A percentile compares a stretch with the other conserved stretches of the same genome.
Evolutionary conservation across 495 filamentous ascomycete genomes (phyloP).

Genomic region (Aspergillus conjunctus): DNA sequence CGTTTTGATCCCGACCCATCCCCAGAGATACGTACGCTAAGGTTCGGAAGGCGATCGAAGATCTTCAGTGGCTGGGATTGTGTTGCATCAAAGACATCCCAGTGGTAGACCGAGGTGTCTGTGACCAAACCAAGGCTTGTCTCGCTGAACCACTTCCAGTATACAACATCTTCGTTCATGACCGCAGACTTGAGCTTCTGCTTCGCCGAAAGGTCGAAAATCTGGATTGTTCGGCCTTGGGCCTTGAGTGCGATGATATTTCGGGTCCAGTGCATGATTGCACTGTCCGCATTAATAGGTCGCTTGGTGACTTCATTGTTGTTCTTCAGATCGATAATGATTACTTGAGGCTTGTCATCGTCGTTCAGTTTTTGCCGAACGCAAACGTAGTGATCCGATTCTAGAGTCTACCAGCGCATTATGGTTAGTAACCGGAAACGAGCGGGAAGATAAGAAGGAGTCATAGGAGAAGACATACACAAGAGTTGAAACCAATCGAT

Average conservation of each 20-base stretch:
- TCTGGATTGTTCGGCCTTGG: conserved; percentile 88
- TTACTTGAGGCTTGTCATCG: conserved; percentile 81
- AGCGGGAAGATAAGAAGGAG: conserved; percentile 14
- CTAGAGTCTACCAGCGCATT: conserved; percentile 70
- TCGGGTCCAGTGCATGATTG: conserved; percentile 97
- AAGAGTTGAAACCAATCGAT: conserved; percentile 95
- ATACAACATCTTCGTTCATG: conserved; percentile 95
- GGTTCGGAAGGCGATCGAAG: conserved; percentile 89
- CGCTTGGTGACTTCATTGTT: conserved; percentile 88
- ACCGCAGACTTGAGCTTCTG: conserved; percentile 90
- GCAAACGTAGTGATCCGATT: conserved; percentile 95
- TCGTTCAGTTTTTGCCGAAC: conserved; percentile 88
- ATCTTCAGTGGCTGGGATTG: conserved; percentile 81
- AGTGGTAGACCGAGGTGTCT: conserved; percentile 89
- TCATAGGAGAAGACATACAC: conserved; percentile 62
- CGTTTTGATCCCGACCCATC: neutral
- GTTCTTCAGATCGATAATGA: conserved; percentile 96
- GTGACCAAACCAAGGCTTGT: conserved; percentile 85
- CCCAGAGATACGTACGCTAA: conserved; percentile 61
- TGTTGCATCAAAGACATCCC: conserved; percentile 85
- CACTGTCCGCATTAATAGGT: conserved; percentile 98
- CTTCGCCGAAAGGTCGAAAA: conserved; percentile 91
- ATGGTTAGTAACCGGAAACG: conserved; percentile 8
- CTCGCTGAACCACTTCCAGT: conserved; percentile 99
- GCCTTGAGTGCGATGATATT: conserved; percentile 97